Conservation (phyloP, 2,329 filamentous ascomycete species). For the Xylaria digitata region DNA sequence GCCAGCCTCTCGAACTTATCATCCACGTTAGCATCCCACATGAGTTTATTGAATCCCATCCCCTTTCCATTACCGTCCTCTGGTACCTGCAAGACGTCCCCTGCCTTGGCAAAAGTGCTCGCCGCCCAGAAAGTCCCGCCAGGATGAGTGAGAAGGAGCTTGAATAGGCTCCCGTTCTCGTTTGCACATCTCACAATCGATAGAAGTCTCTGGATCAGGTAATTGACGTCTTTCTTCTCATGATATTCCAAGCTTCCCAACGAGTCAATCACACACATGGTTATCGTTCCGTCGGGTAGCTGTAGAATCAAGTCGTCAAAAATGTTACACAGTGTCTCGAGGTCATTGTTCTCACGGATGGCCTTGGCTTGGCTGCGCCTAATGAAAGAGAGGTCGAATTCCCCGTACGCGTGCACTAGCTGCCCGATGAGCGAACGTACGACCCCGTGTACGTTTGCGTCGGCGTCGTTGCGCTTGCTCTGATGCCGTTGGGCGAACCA, state of each 20-base stretch:
- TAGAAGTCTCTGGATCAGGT: slow-evolving; percentile 18
- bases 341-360: slow-evolving; percentile 24
- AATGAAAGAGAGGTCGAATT: slow-evolving; percentile 33
- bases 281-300: slow-evolving; percentile 25
- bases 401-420: slow-evolving; percentile 20
- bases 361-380: slow-evolving; percentile 24
- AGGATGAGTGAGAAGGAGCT: slow-evolving; percentile 29
- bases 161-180: slow-evolving; percentile 30
- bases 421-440: slow-evolving; percentile 34
- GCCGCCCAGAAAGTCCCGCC: slow-evolving; percentile 27
- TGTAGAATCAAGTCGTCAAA: slow-evolving; percentile 32
- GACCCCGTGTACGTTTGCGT: slow-evolving; percentile 31
- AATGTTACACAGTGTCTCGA: slow-evolving; percentile 26
- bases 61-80: slow-evolving; percentile 32
- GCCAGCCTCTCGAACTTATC: slow-evolving; percentile 20
- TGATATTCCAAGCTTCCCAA: slow-evolving; percentile 25
- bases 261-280: slow-evolving; percentile 29
- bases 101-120: slow-evolving; percentile 9
- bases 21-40: slow-evolving; percentile 31
- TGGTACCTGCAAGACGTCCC: slow-evolving; percentile 25
- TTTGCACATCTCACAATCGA: slow-evolving; percentile 20
- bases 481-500: slow-evolving; percentile 32
- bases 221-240: slow-evolving; percentile 24
- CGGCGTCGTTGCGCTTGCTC: slow-evolving; percentile 21
- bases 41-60: slow-evolving; percentile 33